phyloP scores from a whole-genome alignment of 495 filamentous ascomycete genomes.

The Penicillium silybi region DNA sequence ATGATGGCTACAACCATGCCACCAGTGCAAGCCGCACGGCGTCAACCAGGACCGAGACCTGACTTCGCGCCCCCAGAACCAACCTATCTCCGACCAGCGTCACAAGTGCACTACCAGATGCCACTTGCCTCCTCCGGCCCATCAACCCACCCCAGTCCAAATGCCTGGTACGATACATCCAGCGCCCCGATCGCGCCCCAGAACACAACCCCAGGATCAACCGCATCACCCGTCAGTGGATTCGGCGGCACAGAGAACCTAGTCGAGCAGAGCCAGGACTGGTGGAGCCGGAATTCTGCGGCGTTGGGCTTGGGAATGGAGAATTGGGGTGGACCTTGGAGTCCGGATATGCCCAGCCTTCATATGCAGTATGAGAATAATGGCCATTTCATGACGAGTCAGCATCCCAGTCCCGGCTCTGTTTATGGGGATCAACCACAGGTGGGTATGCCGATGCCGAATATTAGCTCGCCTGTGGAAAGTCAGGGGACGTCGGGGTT shows the following conservation, averaged over 20 bases:
- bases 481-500: constrained; percentile 3
- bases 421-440: constrained; percentile 6
- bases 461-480: neutral
- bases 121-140: constrained; percentile 14
- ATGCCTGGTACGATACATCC: constrained; percentile 28
- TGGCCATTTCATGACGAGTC: constrained; percentile 5
- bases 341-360: constrained; percentile 1
- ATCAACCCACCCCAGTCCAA: constrained; percentile 7
- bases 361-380: constrained; percentile 7
- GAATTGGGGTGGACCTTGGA: constrained; percentile 39
- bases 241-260: constrained; percentile 47
- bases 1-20: constrained; percentile 18
- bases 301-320: constrained; percentile 43
- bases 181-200: constrained; percentile 15
- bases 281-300: constrained; percentile 53
- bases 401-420: constrained; percentile 4
- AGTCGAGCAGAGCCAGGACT: constrained; percentile 54
- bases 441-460: neutral
- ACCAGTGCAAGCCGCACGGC: constrained; percentile 19
- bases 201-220: constrained; percentile 20
- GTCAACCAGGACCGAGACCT: constrained; percentile 14
- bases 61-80: constrained; percentile 32
- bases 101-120: constrained; percentile 21
- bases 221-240: constrained; percentile 31
- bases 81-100: constrained; percentile 31